Evolutionary conservation across 2,329 filamentous ascomycete species (phyloP), one percentile per base, ranked within the genome.

Genomic region (Periconia sp.): DNA sequence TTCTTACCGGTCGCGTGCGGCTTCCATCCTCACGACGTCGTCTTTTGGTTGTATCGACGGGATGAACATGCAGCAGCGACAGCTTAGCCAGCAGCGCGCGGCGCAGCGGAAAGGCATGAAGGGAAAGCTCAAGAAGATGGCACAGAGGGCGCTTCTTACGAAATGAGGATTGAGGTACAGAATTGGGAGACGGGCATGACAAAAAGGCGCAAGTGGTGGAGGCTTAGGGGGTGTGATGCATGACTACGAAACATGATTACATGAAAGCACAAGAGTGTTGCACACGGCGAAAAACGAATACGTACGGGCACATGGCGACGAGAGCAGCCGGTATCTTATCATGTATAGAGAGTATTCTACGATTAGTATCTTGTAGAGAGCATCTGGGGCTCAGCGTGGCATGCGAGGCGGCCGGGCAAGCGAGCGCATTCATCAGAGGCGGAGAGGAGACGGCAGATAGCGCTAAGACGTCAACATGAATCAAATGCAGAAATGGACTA

Each of bases 31-130:
- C 30, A 60, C 60, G 3, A 66, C 59, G 6, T 68, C 66, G 9
- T 68, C 66, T 3, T 69, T 69, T 28, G 66, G 65, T 5, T 69
- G 65, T 36, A 56, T 68, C 8, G 65, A 69, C 35, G 65, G 63
- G 4, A 62, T 67, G 57, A 61, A 53, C 25, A 29, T 50, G 16
- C 53, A 53, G 16, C 60, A 61, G 29, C 48, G 63, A 36, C 56
- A 61, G 28, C 48, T 56, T 25, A 61, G 57, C 36, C 61, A 63
- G 35, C 56, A 59, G 29, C 48, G 52, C 36, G 56, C 58, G 24
- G 43, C 52, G 16, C 50, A 42, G 13, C 36, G 36, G 11, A 55
- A 54, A 7, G 56, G 59, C 1, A 44, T 65, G 47, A 62, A 57
- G 32, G 57, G 58, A 8, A 61, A 50, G 37, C 47, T 68, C 34